A percentile compares a stretch with the other conserved stretches of the same genome.
These are phyloP conservation scores for Panaeolus papilionaceus DNA, from an alignment of 768 basidiomycete species.

Conservation along the genomic window DNA sequence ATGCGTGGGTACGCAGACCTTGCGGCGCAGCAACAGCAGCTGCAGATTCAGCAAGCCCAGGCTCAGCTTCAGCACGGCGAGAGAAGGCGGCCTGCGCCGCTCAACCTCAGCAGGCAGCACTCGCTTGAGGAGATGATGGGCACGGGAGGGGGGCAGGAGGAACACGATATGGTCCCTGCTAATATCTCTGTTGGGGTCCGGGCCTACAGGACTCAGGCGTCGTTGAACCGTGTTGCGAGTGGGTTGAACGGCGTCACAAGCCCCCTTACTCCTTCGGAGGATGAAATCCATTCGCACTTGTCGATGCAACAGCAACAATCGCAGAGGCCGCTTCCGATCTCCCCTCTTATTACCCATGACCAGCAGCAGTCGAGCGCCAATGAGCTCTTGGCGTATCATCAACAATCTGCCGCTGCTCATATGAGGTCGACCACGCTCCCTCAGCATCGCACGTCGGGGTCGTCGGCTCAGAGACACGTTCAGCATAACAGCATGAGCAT, in stretches of 20 bases:
- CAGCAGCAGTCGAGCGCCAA: slow-evolving; percentile 24
- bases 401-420: slow-evolving; percentile 37
- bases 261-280: background rate
- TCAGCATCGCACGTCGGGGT: slow-evolving; percentile 39
- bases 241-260: background rate
- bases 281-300: slow-evolving; percentile 1
- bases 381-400: slow-evolving; percentile 26
- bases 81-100: slow-evolving; percentile 41
- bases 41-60: slow-evolving; percentile 17
- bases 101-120: slow-evolving; percentile 37
- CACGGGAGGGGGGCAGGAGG: background rate
- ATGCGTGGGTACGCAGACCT: slow-evolving; percentile 58
- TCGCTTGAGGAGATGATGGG: slow-evolving; percentile 25
- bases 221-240: slow-evolving; percentile 17
- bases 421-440: slow-evolving; percentile 54
- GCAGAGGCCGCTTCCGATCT: slow-evolving; percentile 24
- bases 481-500: slow-evolving; percentile 58
- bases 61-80: slow-evolving; percentile 22
- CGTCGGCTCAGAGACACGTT: slow-evolving; percentile 40
- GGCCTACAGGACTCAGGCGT: slow-evolving; percentile 47
- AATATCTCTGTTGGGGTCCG: slow-evolving; percentile 48
- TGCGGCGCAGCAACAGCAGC: slow-evolving; percentile 23
- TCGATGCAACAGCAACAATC: slow-evolving; percentile 25
- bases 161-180: slow-evolving; percentile 22
- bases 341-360: slow-evolving; percentile 23